Evolutionary conservation across 352 stramenopile species (phyloP).

Genomic region (Blastocystis sp.): DNA sequence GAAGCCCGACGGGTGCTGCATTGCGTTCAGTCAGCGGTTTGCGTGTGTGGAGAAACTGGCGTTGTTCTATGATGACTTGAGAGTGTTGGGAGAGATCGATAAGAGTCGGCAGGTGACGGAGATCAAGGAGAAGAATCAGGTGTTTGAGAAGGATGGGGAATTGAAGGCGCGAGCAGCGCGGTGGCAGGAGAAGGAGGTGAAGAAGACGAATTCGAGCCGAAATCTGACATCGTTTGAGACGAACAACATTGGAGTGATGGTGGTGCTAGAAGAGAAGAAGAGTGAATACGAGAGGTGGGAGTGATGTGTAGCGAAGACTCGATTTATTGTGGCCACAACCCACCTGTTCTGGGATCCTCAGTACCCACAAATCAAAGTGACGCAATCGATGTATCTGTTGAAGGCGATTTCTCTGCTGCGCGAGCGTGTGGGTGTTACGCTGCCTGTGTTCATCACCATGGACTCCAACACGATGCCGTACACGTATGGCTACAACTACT

Average conservation of each 20-base stretch:
- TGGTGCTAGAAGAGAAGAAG: not conserved
- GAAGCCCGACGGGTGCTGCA: not conserved
- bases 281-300: not conserved
- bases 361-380: not conserved
- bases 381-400: not conserved
- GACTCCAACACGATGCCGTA: constrained; percentile 8
- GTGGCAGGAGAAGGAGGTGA: not conserved
- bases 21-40: not conserved
- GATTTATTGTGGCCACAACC: not conserved
- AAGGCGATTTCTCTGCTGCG: not conserved
- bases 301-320: not conserved
- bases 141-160: not conserved
- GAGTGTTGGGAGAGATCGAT: not conserved
- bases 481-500: constrained; percentile 20
- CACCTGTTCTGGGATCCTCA: not conserved
- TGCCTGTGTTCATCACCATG: constrained; percentile 17
- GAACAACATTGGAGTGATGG: not conserved
- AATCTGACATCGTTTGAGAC: not conserved
- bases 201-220: not conserved
- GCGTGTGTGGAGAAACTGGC: not conserved
- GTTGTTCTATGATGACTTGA: not conserved
- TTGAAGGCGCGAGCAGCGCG: not conserved
- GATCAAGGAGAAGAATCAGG: not conserved
- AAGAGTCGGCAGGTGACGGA: not conserved
- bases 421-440: not conserved